phyloP scores from a whole-genome alignment of 768 basidiomycete genomes.

The Xerocomus brunneocitrinus region DNA sequence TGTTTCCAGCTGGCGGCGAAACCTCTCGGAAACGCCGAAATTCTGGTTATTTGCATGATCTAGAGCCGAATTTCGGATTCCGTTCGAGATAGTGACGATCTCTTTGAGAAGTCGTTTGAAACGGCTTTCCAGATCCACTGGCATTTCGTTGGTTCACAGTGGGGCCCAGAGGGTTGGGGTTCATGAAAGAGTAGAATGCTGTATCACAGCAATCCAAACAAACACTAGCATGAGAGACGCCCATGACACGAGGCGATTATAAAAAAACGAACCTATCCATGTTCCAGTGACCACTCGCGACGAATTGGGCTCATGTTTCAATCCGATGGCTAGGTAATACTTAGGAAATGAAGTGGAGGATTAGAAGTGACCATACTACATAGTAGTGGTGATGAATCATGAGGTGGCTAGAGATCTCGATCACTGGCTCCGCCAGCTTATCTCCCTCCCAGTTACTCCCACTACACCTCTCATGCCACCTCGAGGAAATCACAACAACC shows the following conservation, averaged over 20 bases:
- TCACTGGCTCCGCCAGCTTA: too few relatives aligned
- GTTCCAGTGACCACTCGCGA: too few relatives aligned
- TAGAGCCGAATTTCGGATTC: neutral
- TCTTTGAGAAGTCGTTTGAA: neutral
- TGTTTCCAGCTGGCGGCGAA: neutral
- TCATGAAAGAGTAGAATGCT: neutral
- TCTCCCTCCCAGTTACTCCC: too few relatives aligned
- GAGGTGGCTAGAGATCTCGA: too few relatives aligned
- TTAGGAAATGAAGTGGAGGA: too few relatives aligned
- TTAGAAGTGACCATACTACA: too few relatives aligned
- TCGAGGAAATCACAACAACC: conserved; percentile 8
- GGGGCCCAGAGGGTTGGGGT: neutral
- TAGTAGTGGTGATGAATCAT: too few relatives aligned
- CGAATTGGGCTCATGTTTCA: too few relatives aligned
- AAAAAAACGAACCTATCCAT: too few relatives aligned
- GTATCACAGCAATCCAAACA: neutral
- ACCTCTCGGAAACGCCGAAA: neutral
- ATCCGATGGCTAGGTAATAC: too few relatives aligned
- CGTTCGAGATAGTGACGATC: neutral
- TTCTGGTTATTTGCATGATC: neutral
- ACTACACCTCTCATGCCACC: conserved; percentile 13
- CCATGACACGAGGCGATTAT: too few relatives aligned
- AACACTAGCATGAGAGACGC: too few relatives aligned
- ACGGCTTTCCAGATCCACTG: neutral
- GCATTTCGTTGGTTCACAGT: neutral